A percentile compares a stretch with the other conserved stretches of the same genome.
Conservation (phyloP, 2,329 filamentous ascomycete genomes). For the Coniochaeta ligniaria region DNA sequence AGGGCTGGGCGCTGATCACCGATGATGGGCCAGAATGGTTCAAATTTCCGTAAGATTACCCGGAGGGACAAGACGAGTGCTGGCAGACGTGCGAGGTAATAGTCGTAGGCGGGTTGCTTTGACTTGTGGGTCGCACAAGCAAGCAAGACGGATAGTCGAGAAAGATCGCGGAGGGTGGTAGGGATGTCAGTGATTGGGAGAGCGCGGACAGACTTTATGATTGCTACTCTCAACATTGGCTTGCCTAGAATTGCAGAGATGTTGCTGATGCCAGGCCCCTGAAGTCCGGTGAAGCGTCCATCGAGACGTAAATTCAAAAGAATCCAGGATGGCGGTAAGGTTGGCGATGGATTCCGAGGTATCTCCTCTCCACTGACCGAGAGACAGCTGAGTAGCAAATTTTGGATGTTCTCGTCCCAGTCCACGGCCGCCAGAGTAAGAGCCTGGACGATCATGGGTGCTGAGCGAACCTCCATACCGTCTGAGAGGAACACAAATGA, state of each 20-base stretch:
- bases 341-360: too few species aligned
- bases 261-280: neutral
- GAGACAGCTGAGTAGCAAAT: too few species aligned
- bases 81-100: conserved; percentile 13
- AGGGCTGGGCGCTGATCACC: too few species aligned
- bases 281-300: conserved; percentile 14
- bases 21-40: too few species aligned
- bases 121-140: conserved; percentile 15
- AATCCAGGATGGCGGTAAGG: too few species aligned
- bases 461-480: conserved; percentile 13
- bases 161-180: conserved; percentile 10
- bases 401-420: conserved; percentile 11
- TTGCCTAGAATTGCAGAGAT: neutral
- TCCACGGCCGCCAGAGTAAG: conserved; percentile 14
- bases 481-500: conserved; percentile 16
- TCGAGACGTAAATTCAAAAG: too few species aligned
- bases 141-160: conserved; percentile 12
- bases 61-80: conserved; percentile 12
- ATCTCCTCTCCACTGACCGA: too few species aligned
- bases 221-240: neutral
- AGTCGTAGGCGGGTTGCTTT: conserved; percentile 14
- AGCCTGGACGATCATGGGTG: conserved; percentile 15
- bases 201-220: conserved; percentile 13
- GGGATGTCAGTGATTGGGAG: conserved; percentile 13
- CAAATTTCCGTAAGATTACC: conserved; percentile 10